Evolutionary conservation across 345 rosid species (phyloP).

Genomic region (Euphorbia lathyris): DNA sequence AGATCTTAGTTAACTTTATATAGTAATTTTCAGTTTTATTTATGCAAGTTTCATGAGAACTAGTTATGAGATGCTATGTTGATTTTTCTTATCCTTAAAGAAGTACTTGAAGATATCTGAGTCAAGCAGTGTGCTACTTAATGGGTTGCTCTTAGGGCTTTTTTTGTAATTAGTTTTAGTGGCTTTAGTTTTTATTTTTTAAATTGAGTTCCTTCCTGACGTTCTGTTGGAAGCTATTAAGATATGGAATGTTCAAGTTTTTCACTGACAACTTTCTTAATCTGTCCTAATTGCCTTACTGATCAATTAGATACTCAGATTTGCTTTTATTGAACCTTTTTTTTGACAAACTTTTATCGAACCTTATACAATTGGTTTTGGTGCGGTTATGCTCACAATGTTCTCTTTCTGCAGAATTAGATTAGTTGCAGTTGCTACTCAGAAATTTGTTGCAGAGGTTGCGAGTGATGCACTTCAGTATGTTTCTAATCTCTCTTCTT

Average conservation of each 20-base stretch:
- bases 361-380: background rate
- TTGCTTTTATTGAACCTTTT: background rate
- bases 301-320: background rate
- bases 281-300: background rate
- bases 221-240: background rate
- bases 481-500: conserved; percentile 8
- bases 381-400: conserved; percentile 1
- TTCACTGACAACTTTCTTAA: background rate
- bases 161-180: background rate
- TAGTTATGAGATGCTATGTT: no score
- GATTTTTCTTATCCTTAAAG: no score
- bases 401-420: conserved; percentile 55
- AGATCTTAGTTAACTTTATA: no score
- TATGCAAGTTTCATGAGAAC: no score
- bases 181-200: background rate
- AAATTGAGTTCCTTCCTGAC: background rate
- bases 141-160: background rate
- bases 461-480: conserved; percentile 90
- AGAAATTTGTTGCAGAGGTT: conserved; percentile 90
- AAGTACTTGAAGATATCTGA: no score
- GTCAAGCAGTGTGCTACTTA: no score
- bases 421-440: conserved; percentile 94
- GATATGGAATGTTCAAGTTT: background rate
- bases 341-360: background rate
- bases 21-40: no score